Evolutionary conservation across 2,329 filamentous ascomycete genomes (phyloP), one percentile per base, ranked within the genome.

Genomic region (Microsporum ferrugineum): DNA sequence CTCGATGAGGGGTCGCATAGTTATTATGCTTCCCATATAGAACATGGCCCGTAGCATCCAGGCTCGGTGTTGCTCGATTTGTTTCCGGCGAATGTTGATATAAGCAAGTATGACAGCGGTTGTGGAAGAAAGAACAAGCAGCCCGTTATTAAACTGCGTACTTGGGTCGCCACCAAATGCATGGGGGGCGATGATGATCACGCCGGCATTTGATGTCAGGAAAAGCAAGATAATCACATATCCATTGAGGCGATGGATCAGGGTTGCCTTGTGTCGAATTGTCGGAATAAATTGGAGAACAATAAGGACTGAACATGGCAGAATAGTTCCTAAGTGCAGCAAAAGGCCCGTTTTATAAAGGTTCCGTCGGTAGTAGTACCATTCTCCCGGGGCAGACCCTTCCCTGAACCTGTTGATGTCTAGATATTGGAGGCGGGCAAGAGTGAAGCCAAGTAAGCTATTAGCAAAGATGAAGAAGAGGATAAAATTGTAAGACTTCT

Each of bases 41-140:
- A 79, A 72, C 79, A 79, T 80, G 5, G 79, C 75, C 27, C 84
- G 70, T 38, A 86, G 66, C 83, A 86, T 86, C 83, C 83, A 86
- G 2, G 81, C 81, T 1, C 84, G 77, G 63, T 86, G 84, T 66
- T 85, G 79, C 34, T 85, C 82, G 56, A 88, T 82, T 66, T 85
- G 83, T 1, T 85, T 70, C 1, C 75, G 72, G 68, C 82, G 84
- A 69, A 86, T 79, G 63, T 84, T 84, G 68, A 79, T 73, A 17
- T 47, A 47, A 5, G 43, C 43, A 47, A 47, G 6, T 10, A 47
- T 8, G 8, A 47, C 23, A 17, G 43, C 17, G 17, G 10, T 1
- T 47, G 43, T 27, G 10, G 43, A 47, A 1, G 17, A 17, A 33
- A 82, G 73, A 1, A 71, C 77, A 0, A 82, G 66, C 0, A 77